Conservation (phyloP, 768 basidiomycete species). For the Cystobasidium onofrii region DNA sequence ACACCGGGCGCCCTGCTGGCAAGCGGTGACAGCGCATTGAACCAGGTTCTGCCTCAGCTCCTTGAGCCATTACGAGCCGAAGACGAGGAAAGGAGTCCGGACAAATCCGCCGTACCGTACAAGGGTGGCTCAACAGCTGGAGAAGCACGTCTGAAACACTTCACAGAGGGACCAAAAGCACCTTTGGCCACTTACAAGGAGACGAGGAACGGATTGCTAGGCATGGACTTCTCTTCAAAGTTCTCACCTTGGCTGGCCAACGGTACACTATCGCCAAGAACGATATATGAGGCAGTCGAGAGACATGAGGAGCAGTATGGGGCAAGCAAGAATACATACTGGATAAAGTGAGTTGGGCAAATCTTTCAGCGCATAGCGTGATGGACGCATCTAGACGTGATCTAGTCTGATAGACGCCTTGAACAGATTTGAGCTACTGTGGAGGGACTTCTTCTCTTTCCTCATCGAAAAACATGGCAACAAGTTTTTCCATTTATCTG, state of each 20-base stretch:
- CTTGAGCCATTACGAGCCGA: slow-evolving; percentile 42
- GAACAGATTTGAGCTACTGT: slow-evolving; percentile 46
- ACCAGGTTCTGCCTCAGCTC: slow-evolving; percentile 36
- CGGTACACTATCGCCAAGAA: slow-evolving; percentile 42
- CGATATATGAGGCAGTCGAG: slow-evolving; percentile 33
- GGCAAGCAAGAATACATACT: slow-evolving; percentile 47
- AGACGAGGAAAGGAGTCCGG: background rate
- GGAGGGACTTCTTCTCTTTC: slow-evolving; percentile 50
- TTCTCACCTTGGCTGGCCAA: slow-evolving; percentile 47
- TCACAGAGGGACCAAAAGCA: slow-evolving; percentile 41
- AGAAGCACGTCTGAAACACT: slow-evolving; percentile 45
- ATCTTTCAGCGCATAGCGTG: too few species aligned
- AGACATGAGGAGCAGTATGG: slow-evolving; percentile 41
- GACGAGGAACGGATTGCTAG: slow-evolving; percentile 48
- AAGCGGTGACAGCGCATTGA: slow-evolving; percentile 17
- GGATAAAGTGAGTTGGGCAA: slow-evolving; percentile 39
- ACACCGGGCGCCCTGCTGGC: slow-evolving; percentile 27
- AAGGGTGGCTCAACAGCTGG: slow-evolving; percentile 44
- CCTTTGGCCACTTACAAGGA: slow-evolving; percentile 45
- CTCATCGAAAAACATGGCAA: slow-evolving; percentile 41
- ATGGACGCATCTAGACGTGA: too few species aligned
- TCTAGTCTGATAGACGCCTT: background rate
- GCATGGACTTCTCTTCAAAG: slow-evolving; percentile 49
- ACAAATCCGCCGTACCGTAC: slow-evolving; percentile 45
- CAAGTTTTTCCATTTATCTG: slow-evolving; percentile 32